phyloP scores from a whole-genome alignment of 2,329 filamentous ascomycete species.

The Dichotomopilus funicola region DNA sequence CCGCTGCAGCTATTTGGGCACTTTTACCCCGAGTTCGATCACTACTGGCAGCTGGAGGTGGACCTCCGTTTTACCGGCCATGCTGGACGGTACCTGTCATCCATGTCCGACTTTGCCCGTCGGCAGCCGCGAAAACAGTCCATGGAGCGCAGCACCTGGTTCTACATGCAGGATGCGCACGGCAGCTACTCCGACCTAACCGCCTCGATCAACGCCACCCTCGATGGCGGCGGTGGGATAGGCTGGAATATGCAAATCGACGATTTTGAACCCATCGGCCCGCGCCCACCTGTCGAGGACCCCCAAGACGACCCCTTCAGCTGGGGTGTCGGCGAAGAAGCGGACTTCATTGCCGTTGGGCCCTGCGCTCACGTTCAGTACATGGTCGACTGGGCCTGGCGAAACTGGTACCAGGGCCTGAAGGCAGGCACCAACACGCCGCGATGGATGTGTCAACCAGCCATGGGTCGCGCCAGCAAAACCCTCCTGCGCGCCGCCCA shows the following conservation, averaged over 20 bases:
- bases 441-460: slow-evolving; percentile 7
- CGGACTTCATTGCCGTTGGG: slow-evolving; percentile 2
- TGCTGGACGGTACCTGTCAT: slow-evolving; percentile 3
- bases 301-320: slow-evolving; percentile 2
- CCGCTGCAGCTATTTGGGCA: slow-evolving; percentile 4
- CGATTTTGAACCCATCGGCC: slow-evolving; percentile 4
- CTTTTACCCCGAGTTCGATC: slow-evolving; percentile 6
- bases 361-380: background rate
- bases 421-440: background rate
- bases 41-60: slow-evolving; percentile 6
- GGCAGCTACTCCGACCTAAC: slow-evolving; percentile 1
- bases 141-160: slow-evolving; percentile 6
- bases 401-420: slow-evolving; percentile 2
- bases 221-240: slow-evolving; percentile 1
- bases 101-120: slow-evolving; percentile 6
- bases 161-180: slow-evolving; percentile 5
- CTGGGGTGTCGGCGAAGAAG: slow-evolving; percentile 8
- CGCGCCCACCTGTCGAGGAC: slow-evolving; percentile 1
- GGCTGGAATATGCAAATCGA: slow-evolving; percentile 1
- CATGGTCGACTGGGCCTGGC: slow-evolving; percentile 3
- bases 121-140: slow-evolving; percentile 5
- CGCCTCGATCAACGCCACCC: background rate
- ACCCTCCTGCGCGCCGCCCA: slow-evolving; percentile 1
- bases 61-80: slow-evolving; percentile 6
- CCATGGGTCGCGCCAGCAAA: slow-evolving; percentile 9